Conservation (phyloP, 768 basidiomycete genomes). For the Rhodotorula taiwanensis region DNA sequence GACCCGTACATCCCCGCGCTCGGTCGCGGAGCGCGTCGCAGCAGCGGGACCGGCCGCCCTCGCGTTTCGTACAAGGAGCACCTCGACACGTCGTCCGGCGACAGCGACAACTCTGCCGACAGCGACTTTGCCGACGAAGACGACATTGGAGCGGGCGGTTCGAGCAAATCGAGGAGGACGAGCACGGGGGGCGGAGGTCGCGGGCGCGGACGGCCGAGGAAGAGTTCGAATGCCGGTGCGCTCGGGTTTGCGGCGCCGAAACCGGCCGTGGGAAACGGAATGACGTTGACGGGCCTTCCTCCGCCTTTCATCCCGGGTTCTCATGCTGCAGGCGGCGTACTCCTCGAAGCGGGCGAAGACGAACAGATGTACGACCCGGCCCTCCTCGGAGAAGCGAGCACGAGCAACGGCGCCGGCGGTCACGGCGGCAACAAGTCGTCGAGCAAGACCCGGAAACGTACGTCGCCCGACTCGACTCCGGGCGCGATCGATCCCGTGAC, state of each 20-base stretch:
- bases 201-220: not conserved
- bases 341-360: not conserved
- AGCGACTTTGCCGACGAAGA: not conserved
- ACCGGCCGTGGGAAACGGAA: not conserved
- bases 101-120: not conserved
- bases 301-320: too few relatives aligned
- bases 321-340: too few relatives aligned
- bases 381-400: not conserved
- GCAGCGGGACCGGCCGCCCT: not conserved
- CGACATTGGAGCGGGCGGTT: too few relatives aligned
- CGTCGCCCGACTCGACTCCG: not conserved
- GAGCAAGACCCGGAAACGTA: not conserved
- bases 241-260: not conserved
- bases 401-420: not conserved
- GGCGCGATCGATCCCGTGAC: conserved; percentile 1
- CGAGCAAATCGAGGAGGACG: not conserved
- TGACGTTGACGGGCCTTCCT: too few relatives aligned
- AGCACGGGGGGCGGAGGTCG: not conserved
- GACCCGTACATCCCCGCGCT: conserved; percentile 11
- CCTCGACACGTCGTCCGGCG: not conserved
- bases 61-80: not conserved
- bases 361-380: too few relatives aligned
- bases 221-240: not conserved
- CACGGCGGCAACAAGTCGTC: not conserved
- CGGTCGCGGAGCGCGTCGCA: not conserved